Conservation (phyloP, 495 filamentous ascomycete genomes). For the Xylaria longipes region DNA sequence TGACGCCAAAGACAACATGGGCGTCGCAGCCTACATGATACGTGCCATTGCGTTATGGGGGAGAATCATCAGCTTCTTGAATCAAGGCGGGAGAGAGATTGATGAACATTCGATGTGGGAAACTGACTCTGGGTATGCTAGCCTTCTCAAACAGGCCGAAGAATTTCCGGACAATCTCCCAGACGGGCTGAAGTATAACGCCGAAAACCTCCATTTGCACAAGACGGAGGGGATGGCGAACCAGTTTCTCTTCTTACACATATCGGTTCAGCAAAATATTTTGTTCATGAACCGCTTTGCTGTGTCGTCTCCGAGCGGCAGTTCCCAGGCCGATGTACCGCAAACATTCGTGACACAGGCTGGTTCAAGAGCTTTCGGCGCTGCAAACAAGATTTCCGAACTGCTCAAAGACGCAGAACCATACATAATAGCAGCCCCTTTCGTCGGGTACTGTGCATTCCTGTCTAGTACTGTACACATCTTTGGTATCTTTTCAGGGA, state of each 20-base stretch:
- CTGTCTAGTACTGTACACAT: conserved; percentile 91
- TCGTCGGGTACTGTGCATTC: conserved; percentile 94
- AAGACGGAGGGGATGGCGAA: conserved; percentile 84
- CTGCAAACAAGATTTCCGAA: conserved; percentile 88
- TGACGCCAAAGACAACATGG: conserved; percentile 85
- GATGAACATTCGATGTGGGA: conserved; percentile 83
- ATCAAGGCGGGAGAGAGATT: conserved; percentile 85
- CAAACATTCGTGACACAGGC: conserved; percentile 79
- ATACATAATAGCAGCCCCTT: conserved; percentile 85
- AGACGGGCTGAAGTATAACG: conserved; percentile 69
- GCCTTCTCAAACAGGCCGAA: conserved; percentile 73
- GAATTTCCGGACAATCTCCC: conserved; percentile 75
- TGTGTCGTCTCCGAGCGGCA: conserved; percentile 71
- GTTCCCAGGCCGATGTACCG: conserved; percentile 76
- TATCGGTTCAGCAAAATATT: conserved; percentile 85
- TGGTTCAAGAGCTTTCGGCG: conserved; percentile 76
- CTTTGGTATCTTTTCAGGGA: conserved; percentile 84
- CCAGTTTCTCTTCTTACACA: conserved; percentile 94
- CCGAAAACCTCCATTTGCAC: conserved; percentile 85
- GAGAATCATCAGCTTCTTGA: conserved; percentile 85
- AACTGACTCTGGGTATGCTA: conserved; percentile 73
- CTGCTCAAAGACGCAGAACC: conserved; percentile 81
- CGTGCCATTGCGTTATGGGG: conserved; percentile 89
- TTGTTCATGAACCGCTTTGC: conserved; percentile 91
- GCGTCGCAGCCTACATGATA: conserved; percentile 90